Conservation (phyloP, 2,329 filamentous ascomycete species). For the Hymenoscyphus fraxineus region DNA sequence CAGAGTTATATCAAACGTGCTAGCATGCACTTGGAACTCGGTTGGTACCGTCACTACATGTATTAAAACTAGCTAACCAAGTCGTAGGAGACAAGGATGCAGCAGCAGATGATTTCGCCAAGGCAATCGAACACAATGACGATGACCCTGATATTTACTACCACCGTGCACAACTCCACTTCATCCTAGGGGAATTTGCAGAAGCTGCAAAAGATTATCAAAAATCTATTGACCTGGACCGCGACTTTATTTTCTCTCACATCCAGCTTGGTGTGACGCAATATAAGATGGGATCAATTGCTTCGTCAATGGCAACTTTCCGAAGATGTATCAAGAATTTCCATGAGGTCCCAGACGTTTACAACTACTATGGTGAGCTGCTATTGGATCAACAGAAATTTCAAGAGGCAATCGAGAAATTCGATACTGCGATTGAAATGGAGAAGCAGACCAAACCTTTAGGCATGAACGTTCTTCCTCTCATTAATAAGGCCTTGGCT, state of each 20-base stretch:
- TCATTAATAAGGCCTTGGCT: constrained; percentile 97
- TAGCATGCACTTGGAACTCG: constrained; percentile 94
- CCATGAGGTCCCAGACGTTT: constrained; percentile 91
- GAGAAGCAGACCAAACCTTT: constrained; percentile 92
- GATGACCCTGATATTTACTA: constrained; percentile 97
- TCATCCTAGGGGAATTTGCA: constrained; percentile 90
- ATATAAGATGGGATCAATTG: constrained; percentile 99
- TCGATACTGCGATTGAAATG: constrained; percentile 97
- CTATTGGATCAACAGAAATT: constrained; percentile 95
- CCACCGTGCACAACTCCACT: constrained; percentile 96
- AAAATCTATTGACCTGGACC: constrained; percentile 96
- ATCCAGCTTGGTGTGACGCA: constrained; percentile 98
- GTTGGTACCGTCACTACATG: constrained; percentile 43
- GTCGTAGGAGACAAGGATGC: constrained; percentile 71
- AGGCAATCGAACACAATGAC: constrained; percentile 78
- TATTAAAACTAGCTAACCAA: constrained; percentile 31
- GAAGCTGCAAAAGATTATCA: constrained; percentile 98
- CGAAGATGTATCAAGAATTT: constrained; percentile 98
- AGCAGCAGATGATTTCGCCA: constrained; percentile 82
- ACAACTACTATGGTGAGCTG: constrained; percentile 99
- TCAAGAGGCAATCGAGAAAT: constrained; percentile 93
- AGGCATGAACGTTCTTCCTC: constrained; percentile 93
- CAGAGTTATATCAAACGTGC: constrained; percentile 99
- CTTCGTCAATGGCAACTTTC: constrained; percentile 98
- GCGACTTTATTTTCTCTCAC: constrained; percentile 97